Base-by-base conservation (phyloP, 75 land plant species). In the Cunninghamia lanceolata region DNA sequence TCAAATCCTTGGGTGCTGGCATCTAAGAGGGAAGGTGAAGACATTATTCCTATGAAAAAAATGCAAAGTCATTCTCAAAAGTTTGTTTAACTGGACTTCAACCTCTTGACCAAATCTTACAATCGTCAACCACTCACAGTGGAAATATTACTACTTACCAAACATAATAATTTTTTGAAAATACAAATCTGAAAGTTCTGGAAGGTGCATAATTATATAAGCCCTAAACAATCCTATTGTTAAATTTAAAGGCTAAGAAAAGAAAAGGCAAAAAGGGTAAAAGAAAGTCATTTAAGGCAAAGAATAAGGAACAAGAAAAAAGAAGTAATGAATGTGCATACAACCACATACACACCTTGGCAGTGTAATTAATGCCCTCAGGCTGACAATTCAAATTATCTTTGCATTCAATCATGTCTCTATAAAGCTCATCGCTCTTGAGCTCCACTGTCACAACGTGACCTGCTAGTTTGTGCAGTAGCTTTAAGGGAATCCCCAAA, bases 351-450 rank as follows among this genome's bases (percentile, higher is more conserved):
- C n/a, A 15, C 9, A 95, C 99, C 94, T 96, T 96, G 83, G 97
- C 92, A 71, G 99, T 95, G 91, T 90, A 95, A 86, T 95, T 95
- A 89, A 96, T 95, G 86, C 76, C 84, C 88, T 96, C 97, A 86
- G 95, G 97, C 92, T 96, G 99, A 63, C 97, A 95, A 84, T 95
- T 96, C 99, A 95, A 96, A 91, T 96, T 96, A 81, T 96, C 99
- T 81, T 96, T 96, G 90, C 99, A 96, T 84, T 96, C 99, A 85
- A 96, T 89, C 91, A 96, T 92, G 86, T 80, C 99, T 79, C 99
- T 86, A 89, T 96, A 96, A 28, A 93, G 91, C 97, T 96, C 99
- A 7, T 97, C 99, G 90, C 96, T 96, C 88, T 96, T 96, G 38
- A 96, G 91, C 89, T 96, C 98, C 78, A 96, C 97, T n/a, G 94